Percentiles rank a stretch among this genome's conserved stretches.
Evolutionary conservation across 257 asterid genomes (phyloP).

Genomic region (Nemophila menziesii): DNA sequence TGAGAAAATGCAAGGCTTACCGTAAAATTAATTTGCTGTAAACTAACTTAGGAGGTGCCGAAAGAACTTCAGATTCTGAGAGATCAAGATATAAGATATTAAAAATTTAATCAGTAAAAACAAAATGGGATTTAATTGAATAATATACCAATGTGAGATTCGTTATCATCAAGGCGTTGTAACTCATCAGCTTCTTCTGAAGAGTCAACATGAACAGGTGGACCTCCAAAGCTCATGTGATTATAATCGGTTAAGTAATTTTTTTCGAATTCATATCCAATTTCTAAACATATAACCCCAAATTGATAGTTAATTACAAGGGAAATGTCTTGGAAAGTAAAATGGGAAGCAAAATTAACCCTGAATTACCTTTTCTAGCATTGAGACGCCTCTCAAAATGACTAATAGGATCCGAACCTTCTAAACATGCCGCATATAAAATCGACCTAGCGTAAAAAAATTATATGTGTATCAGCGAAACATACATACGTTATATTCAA

Average conservation of each 20-base stretch:
- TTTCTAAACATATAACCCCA: slow-evolving; percentile 25
- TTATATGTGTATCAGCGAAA: background rate
- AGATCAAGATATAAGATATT: slow-evolving; percentile 8
- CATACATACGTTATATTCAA: background rate
- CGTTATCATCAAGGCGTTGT: slow-evolving; percentile 37
- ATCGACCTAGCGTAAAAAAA: slow-evolving; percentile 30
- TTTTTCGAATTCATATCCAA: slow-evolving; percentile 51
- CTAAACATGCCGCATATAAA: slow-evolving; percentile 77
- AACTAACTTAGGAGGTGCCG: slow-evolving; percentile 93
- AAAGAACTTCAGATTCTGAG: slow-evolving; percentile 82
- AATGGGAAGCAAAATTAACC: background rate
- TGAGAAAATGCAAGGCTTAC: slow-evolving; percentile 26
- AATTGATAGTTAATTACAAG: slow-evolving; percentile 1
- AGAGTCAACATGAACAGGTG: slow-evolving; percentile 55
- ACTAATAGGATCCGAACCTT: slow-evolving; percentile 90
- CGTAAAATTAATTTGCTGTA: slow-evolving; percentile 85
- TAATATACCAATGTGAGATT: slow-evolving; percentile 56
- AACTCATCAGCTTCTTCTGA: slow-evolving; percentile 66
- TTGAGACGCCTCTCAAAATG: slow-evolving; percentile 65
- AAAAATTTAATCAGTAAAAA: background rate
- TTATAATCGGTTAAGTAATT: slow-evolving; percentile 44
- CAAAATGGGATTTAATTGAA: background rate
- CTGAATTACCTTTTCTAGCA: slow-evolving; percentile 46
- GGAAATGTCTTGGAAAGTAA: background rate
- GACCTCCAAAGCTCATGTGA: slow-evolving; percentile 94